Percentiles rank a stretch among this genome's conserved stretches.
Conservation (phyloP, 306 rosid species). For the Vigna unguiculata region DNA sequence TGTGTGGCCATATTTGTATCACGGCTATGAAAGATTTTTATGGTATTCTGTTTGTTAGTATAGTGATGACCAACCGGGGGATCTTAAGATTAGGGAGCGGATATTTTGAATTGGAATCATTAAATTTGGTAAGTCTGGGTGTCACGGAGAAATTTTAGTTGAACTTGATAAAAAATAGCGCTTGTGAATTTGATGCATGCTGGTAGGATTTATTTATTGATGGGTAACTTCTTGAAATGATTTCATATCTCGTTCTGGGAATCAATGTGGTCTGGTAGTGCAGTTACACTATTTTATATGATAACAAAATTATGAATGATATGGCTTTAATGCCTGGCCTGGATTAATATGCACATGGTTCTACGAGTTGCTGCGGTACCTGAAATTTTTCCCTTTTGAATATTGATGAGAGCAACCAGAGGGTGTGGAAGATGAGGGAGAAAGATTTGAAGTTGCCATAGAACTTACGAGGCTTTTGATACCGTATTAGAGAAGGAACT, state of each 20-base stretch:
- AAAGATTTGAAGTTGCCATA: too few relatives aligned
- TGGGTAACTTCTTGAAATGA: neutral
- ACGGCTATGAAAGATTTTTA: neutral
- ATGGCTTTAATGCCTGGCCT: neutral
- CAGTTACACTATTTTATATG: neutral
- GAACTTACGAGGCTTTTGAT: too few relatives aligned
- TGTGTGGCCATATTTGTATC: neutral
- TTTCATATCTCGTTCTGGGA: neutral
- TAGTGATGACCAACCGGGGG: conserved; percentile 1
- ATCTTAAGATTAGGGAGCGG: neutral
- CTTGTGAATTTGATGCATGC: neutral
- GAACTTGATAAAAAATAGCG: neutral
- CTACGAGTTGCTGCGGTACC: too few relatives aligned
- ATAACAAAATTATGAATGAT: neutral
- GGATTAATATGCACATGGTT: neutral
- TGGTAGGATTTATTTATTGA: neutral
- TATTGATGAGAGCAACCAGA: too few relatives aligned
- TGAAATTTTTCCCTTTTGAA: too few relatives aligned
- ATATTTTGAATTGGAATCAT: neutral
- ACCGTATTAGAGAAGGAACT: too few relatives aligned
- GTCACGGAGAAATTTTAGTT: neutral
- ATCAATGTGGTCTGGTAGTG: neutral
- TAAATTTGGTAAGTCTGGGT: neutral
- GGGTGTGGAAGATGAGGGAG: too few relatives aligned
- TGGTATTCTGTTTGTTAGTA: neutral